Conservation (phyloP, 139 green algal species). For the Chlorella ohadii region DNA sequence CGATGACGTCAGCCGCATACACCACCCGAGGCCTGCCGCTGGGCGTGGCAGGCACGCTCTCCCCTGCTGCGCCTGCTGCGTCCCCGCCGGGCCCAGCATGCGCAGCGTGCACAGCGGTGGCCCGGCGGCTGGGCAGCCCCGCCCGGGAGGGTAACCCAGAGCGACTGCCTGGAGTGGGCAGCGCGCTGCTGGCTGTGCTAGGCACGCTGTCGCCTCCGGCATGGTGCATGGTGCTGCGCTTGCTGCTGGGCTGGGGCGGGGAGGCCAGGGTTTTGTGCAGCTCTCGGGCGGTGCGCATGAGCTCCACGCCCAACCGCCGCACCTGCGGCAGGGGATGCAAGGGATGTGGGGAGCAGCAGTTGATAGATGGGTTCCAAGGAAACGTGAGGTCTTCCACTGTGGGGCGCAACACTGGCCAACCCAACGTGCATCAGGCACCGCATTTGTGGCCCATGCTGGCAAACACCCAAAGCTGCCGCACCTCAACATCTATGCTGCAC, state of each 20-base stretch:
- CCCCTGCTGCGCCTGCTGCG: neutral
- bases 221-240: constrained; percentile 19
- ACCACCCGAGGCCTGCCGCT: neutral
- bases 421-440: too few species aligned
- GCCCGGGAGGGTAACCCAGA: neutral
- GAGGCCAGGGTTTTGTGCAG: constrained; percentile 50
- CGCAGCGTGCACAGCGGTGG: neutral
- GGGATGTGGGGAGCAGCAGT: neutral
- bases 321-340: constrained; percentile 21
- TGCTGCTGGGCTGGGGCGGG: constrained; percentile 16
- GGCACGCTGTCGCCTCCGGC: neutral
- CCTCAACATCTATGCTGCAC: too few species aligned
- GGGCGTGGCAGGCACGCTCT: constrained; percentile 4
- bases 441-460: too few species aligned
- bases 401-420: neutral
- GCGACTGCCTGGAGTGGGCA: too few species aligned
- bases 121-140: neutral
- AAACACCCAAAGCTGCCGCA: too few species aligned
- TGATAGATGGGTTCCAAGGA: too few species aligned
- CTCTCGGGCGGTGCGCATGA: constrained; percentile 38
- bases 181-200: neutral
- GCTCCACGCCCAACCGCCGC: constrained; percentile 57
- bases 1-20: constrained; percentile 24
- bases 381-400: too few species aligned
- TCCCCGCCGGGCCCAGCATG: neutral